Conservation (phyloP, 331 rosid species). For the Rosa hybrid region DNA sequence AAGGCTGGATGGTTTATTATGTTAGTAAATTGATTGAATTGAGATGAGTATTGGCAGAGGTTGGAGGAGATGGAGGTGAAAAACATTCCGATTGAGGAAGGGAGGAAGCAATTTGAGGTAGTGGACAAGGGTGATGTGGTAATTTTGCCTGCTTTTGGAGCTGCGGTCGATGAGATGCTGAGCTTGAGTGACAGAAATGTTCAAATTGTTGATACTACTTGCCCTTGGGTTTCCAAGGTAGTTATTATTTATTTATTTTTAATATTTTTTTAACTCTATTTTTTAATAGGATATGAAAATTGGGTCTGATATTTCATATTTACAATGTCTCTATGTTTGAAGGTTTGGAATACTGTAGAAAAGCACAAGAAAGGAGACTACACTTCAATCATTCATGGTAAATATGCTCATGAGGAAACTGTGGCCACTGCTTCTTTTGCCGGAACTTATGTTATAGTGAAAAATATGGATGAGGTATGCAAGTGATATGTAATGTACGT, state of each 20-base stretch:
- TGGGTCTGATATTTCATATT: not conserved
- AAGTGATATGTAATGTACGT: constrained; percentile 7
- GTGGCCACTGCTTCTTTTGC: constrained; percentile 98
- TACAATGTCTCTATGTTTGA: not conserved
- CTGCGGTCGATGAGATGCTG: constrained; percentile 96
- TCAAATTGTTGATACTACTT: constrained; percentile 94
- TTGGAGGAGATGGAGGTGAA: constrained; percentile 87
- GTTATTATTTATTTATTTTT: not conserved
- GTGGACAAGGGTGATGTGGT: constrained; percentile 84
- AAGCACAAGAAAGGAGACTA: constrained; percentile 94
- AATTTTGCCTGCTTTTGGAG: constrained; percentile 97
- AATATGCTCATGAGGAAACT: constrained; percentile 92
- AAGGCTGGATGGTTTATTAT: not conserved
- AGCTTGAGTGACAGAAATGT: constrained; percentile 68
- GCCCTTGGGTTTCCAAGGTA: constrained; percentile 99
- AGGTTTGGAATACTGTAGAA: constrained; percentile 95
- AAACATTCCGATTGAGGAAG: constrained; percentile 63
- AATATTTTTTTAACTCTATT: not conserved
- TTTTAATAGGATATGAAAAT: not conserved
- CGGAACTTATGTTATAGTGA: constrained; percentile 76
- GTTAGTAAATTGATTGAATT: not conserved
- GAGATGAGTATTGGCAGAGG: constrained; percentile 39
- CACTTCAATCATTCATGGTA: constrained; percentile 93
- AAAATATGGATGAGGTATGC: constrained; percentile 84
- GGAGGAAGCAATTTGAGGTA: constrained; percentile 77